phyloP scores from a whole-genome alignment of 805 yeast genomes.

The Nakazawaea wyomingensis region DNA sequence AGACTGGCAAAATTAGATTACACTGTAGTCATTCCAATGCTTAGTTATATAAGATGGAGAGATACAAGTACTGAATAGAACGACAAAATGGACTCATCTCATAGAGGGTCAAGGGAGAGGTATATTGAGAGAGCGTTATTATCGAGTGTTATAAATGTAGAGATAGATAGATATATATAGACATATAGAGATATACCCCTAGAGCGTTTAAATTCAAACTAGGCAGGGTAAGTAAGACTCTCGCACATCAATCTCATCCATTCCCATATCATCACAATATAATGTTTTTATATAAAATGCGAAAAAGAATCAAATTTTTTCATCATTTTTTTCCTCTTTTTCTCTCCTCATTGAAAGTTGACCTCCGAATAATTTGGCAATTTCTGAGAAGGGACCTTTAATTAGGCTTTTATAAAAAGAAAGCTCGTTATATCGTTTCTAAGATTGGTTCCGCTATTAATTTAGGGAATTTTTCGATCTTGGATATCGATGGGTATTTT shows the following conservation, averaged over 20 bases:
- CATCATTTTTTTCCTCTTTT: conserved; percentile 17
- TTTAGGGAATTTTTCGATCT: conserved; percentile 23
- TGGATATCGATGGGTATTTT: conserved; percentile 13
- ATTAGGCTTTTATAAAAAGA: conserved; percentile 8
- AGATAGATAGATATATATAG: no score
- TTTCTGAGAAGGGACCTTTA: conserved; percentile 15
- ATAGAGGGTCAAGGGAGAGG: no score
- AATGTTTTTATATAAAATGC: background rate
- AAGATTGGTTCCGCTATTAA: conserved; percentile 27
- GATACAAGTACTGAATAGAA: no score
- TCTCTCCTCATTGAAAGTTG: conserved; percentile 14
- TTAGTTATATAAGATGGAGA: no score
- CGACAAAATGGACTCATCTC: no score
- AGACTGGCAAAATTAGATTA: no score
- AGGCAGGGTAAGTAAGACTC: background rate
- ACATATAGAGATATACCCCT: no score
- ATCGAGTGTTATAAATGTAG: no score
- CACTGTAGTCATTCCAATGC: no score
- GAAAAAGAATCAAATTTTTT: background rate
- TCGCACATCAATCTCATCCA: no score
- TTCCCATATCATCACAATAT: background rate
- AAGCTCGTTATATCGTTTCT: conserved; percentile 11
- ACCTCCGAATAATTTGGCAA: conserved; percentile 21
- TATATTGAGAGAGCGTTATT: no score
- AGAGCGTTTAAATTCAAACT: no score